These are phyloP conservation scores for Gastrodia elata DNA, from an alignment of 106 monocot genomes.

Conservation along the genomic window DNA sequence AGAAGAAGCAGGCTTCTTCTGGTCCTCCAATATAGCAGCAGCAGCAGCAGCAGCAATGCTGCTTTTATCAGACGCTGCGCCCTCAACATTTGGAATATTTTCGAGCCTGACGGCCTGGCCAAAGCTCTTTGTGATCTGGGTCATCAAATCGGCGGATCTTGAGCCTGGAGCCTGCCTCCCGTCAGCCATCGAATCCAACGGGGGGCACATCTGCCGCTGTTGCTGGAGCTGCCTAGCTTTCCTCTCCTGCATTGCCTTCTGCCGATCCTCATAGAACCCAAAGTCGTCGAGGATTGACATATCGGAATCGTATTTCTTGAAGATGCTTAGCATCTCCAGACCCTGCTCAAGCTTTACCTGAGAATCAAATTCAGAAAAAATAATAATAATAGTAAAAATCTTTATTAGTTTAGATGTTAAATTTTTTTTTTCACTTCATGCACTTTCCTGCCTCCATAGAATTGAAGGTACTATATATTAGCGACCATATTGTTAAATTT, in stretches of 20 bases:
- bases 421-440: no score
- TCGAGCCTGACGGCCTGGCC: conserved; percentile 40
- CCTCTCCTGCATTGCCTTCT: conserved; percentile 85
- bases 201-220: conserved; percentile 13
- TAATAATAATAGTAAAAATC: not conserved
- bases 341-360: conserved; percentile 92
- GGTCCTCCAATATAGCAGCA: conserved; percentile 18
- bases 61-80: conserved; percentile 9
- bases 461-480: no score
- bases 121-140: conserved; percentile 60
- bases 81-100: conserved; percentile 28
- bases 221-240: conserved; percentile 48
- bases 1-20: not conserved
- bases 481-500: no score
- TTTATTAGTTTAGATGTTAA: no score
- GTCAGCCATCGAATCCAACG: not conserved
- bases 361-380: conserved; percentile 1
- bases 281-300: conserved; percentile 84
- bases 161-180: conserved; percentile 8
- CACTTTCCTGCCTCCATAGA: no score
- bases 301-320: conserved; percentile 68
- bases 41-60: conserved; percentile 15
- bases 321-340: conserved; percentile 73
- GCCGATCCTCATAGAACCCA: conserved; percentile 71
- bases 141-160: conserved; percentile 22